Evolutionary conservation across 163 green algal species (phyloP).

Genomic region (Smithsoniella earleae): DNA sequence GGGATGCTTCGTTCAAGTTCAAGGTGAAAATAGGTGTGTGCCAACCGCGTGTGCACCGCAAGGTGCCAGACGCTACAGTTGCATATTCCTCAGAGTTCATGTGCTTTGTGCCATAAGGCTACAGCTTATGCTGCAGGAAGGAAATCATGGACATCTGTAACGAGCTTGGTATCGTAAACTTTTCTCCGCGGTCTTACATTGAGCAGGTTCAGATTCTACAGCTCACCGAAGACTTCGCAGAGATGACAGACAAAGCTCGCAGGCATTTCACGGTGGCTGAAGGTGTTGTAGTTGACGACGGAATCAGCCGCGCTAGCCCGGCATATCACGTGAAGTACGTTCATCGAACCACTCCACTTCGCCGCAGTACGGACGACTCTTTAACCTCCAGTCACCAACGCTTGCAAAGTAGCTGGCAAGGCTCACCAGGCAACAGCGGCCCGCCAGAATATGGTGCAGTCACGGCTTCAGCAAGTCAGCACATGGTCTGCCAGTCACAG

Average conservation of each 20-base stretch:
- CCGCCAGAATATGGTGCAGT: too few relatives aligned
- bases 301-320: not conserved
- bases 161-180: slow-evolving; percentile 70
- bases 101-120: too few relatives aligned
- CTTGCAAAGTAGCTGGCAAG: not conserved
- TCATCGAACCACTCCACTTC: not conserved
- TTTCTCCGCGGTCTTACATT: slow-evolving; percentile 86
- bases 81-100: not conserved
- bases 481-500: too few relatives aligned
- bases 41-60: not conserved
- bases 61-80: not conserved
- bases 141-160: slow-evolving; percentile 41
- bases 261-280: slow-evolving; percentile 51
- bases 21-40: not conserved
- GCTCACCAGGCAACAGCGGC: too few relatives aligned
- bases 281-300: slow-evolving; percentile 47
- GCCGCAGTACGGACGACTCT: slow-evolving; percentile 2
- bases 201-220: slow-evolving; percentile 86
- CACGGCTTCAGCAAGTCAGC: too few relatives aligned
- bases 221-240: slow-evolving; percentile 66
- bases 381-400: not conserved
- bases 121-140: not conserved
- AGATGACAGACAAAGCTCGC: slow-evolving; percentile 62
- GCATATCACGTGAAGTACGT: not conserved
- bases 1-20: slow-evolving; percentile 62